These are phyloP conservation scores for Phytophthora sansomeana DNA, from an alignment of 352 stramenopile species.

Conservation along the genomic window DNA sequence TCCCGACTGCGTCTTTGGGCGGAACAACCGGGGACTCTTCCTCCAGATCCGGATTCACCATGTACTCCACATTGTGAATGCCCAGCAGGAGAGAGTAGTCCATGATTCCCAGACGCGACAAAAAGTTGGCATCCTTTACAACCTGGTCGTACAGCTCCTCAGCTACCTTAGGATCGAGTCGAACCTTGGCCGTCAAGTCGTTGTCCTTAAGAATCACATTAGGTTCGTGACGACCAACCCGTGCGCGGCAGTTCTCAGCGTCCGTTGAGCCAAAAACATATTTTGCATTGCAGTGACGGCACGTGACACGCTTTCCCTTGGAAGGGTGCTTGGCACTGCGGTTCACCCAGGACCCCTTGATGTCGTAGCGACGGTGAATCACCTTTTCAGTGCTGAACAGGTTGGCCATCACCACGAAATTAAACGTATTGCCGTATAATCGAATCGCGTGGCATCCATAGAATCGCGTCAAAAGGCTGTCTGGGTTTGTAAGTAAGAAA, in stretches of 20 bases:
- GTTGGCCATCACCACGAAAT: conserved; percentile 92
- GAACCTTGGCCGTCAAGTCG: conserved; percentile 86
- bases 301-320: conserved; percentile 87
- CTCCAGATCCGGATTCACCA: conserved; percentile 82
- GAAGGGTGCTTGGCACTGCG: conserved; percentile 88
- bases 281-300: conserved; percentile 89
- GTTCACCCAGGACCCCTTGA: conserved; percentile 92
- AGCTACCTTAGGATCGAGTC: conserved; percentile 72
- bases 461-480: conserved; percentile 85
- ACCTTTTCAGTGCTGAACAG: conserved; percentile 86
- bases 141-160: conserved; percentile 89
- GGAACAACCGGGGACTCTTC: conserved; percentile 44
- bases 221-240: conserved; percentile 84
- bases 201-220: conserved; percentile 92
- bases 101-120: conserved; percentile 90
- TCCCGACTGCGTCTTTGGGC: conserved; percentile 39
- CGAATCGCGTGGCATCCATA: conserved; percentile 88
- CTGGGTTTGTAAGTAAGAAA: conserved; percentile 83
- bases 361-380: conserved; percentile 89
- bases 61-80: conserved; percentile 91
- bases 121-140: conserved; percentile 87
- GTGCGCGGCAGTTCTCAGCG: conserved; percentile 76
- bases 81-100: conserved; percentile 92
- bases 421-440: conserved; percentile 90
- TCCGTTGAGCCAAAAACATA: conserved; percentile 87